Base-by-base conservation (phyloP, 768 basidiomycete species). In the Hemileccinum rubropunctum region DNA sequence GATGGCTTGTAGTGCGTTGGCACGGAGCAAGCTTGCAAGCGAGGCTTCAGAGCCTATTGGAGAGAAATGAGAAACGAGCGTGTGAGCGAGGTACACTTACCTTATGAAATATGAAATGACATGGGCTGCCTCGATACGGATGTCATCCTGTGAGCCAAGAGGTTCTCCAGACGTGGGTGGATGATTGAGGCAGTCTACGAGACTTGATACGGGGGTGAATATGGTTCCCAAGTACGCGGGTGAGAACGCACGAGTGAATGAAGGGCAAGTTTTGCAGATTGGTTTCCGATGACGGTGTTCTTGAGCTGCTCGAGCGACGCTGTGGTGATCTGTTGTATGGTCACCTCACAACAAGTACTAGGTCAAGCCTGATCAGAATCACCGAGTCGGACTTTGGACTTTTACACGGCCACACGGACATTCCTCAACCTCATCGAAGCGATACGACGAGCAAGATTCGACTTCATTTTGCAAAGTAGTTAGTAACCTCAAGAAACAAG, bases 101-200 rank as follows among this genome's bases (percentile, higher is more conserved):
- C 87, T 53, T 87, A 85, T 0, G 87, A 78, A 12, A 91, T 72
- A 91, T 0, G 86, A 78, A 14, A 91, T 72, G 33, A 91, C 76
- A 56, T 89, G 84, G 0, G 88, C 85, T 0, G 89, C 84, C 60
- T 91, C 88, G 42, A 82, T 76, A 10, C 85, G 77, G 30, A 86
- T 67, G 8, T 81, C 79, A 12, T 79, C 77, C 33, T 72, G 69
- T 0, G 72, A 73, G 30, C 63, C 63, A 58, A 72, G 60, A 2
- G 73, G 54, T 37, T 71, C 69, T 39, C 60, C 60, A 26, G 58
- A 55, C 15, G 59, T 40, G 12, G 68, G 67, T 6, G 70, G 65
- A 18, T 72, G 69, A 36, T 82, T 79, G 6, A 89, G 68, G 48
- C 79, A 82, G 44, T 79, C 76, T 26, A 90, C 80, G 15, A 88